Evolutionary conservation across 257 asterid species (phyloP), one percentile per base, ranked within the genome.

Genomic region (Verbascum thapsus): DNA sequence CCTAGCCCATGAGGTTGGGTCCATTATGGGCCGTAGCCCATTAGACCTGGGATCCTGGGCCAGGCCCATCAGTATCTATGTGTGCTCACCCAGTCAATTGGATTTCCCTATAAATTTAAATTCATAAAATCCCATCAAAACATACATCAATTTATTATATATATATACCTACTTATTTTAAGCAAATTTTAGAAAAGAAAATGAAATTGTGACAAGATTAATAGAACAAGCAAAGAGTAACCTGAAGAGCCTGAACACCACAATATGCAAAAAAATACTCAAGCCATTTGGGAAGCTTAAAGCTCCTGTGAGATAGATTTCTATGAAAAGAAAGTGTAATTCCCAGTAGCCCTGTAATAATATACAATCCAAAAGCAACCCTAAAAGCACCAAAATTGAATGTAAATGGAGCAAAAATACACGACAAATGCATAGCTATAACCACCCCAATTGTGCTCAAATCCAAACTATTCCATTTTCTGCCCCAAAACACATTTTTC

Each of bases 191-290:
- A n/a, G n/a, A n/a, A n/a, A n/a, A n/a, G n/a, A n/a, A n/a, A n/a
- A n/a, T n/a, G n/a, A 19, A 10, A 40, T 20, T 8, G 8, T 1
- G 19, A 23, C 16, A 20, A 6, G 15, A 22, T 45, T 1, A 1
- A 42, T 54, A 16, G 26, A 26, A 54, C 20, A 0, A 20, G 3
- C 11, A 60, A 10, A 61, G 53, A 68, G 66, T 38, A 9, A 90
- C 96, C 96, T 90, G 97, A 72, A 87, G 84, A 53, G 97, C 95
- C 38, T 68, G 95, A 44, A 72, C 89, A 19, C 97, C 97, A 67
- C 95, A 90, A 26, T 90, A 90, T 2, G 97, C 95, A 69, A 83
- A 90, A 12, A 81, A 61, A 52, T 90, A 90, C 43, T 90, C 95
- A 0, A 90, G 90, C 95, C 86, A 90, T 62, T 83, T 90, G 59